These are phyloP conservation scores for Penicillium egyptiacum DNA, from an alignment of 495 filamentous ascomycete genomes.

Conservation along the genomic window DNA sequence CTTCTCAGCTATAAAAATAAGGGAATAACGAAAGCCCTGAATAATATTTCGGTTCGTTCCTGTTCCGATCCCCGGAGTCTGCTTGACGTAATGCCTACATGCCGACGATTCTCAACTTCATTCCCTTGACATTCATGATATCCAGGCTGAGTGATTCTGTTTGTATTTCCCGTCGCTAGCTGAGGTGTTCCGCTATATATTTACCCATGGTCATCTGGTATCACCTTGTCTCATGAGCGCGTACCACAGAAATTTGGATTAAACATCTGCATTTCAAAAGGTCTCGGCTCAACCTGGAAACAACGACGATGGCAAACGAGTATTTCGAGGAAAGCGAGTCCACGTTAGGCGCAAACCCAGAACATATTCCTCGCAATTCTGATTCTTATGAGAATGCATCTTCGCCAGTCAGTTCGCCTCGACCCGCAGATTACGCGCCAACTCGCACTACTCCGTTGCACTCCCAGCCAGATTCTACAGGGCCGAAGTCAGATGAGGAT, in stretches of 20 bases:
- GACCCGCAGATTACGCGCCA: constrained; percentile 5
- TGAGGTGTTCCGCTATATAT: not conserved
- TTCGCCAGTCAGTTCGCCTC: not conserved
- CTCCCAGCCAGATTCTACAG: not conserved
- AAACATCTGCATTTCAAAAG: not conserved
- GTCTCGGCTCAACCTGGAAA: not conserved
- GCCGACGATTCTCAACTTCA: not conserved
- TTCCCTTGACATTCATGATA: not conserved
- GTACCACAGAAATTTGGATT: not conserved
- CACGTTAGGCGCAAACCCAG: not conserved
- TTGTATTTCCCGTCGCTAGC: not conserved
- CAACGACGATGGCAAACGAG: not conserved
- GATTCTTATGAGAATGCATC: constrained; percentile 1
- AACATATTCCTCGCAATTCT: not conserved
- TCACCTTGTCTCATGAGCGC: not conserved
- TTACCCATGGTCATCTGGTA: not conserved
- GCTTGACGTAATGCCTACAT: constrained; percentile 26
- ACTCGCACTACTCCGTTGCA: constrained; percentile 7
- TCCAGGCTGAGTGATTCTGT: not conserved
- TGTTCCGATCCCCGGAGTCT: constrained; percentile 15
- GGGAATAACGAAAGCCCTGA: not conserved
- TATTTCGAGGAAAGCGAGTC: not conserved
- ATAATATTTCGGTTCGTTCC: constrained; percentile 5
- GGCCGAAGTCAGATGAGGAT: constrained; percentile 42
- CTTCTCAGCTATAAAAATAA: not conserved